Percentiles rank a stretch among this genome's conserved stretches.
Evolutionary conservation across 1,284 basidiomycete species (phyloP).

Genomic region (Omphalotus olearius): DNA sequence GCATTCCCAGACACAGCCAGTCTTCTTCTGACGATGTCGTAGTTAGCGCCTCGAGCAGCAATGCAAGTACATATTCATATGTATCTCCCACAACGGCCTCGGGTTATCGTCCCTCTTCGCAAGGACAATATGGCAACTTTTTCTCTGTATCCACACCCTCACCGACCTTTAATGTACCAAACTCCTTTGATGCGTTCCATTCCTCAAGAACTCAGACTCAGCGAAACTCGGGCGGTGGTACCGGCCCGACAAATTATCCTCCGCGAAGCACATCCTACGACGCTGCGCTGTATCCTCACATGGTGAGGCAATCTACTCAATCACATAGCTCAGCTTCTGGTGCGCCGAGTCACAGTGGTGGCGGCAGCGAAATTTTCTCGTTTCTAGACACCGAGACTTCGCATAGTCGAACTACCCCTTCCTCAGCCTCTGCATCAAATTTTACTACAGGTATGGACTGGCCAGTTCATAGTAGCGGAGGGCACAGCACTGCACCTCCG

Average conservation of each 20-base stretch:
- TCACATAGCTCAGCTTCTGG: constrained; percentile 1
- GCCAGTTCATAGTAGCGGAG: constrained; percentile 5
- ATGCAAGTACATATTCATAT: background rate
- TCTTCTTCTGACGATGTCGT: background rate
- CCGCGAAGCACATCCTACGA: constrained; percentile 9
- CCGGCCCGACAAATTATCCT: constrained; percentile 1
- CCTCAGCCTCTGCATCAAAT: background rate
- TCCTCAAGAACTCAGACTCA: constrained; percentile 3
- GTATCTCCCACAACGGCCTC: constrained; percentile 2
- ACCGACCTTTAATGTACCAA: constrained; percentile 1
- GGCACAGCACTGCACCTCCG: background rate
- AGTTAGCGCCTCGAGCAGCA: constrained; percentile 4
- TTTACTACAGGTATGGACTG: constrained; percentile 7
- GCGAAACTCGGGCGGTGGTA: background rate
- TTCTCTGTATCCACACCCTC: constrained; percentile 2
- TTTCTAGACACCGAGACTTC: constrained; percentile 9
- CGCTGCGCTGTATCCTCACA: constrained; percentile 8
- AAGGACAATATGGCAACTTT: constrained; percentile 3
- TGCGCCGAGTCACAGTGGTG: background rate
- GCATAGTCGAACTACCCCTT: background rate
- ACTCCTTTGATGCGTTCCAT: constrained; percentile 1
- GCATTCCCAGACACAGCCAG: background rate
- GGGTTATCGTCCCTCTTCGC: background rate
- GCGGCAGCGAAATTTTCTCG: constrained; percentile 7
- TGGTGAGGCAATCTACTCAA: constrained; percentile 1